Conservation (phyloP, 2,329 filamentous ascomycete species). For the Orbilia quercus region DNA sequence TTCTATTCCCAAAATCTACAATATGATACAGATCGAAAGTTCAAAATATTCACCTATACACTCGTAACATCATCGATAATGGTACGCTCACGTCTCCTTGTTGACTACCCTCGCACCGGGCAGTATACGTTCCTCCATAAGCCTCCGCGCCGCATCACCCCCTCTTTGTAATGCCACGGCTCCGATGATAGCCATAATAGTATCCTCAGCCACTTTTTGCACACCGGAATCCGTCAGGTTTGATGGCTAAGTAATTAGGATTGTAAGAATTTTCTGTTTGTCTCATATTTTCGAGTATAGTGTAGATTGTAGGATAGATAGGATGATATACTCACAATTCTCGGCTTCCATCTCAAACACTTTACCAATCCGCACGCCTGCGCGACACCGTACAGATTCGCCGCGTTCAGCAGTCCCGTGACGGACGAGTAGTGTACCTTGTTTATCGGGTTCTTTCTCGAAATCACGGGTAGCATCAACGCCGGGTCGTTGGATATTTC, state of each 20-base stretch:
- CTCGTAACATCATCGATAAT: not conserved
- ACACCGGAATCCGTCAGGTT: slow-evolving; percentile 79
- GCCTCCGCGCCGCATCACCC: slow-evolving; percentile 77
- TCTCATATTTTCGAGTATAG: too few species aligned
- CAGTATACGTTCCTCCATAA: slow-evolving; percentile 82
- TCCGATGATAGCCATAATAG: slow-evolving; percentile 86
- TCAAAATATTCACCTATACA: not conserved
- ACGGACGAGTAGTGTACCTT: slow-evolving; percentile 75
- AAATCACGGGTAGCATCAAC: slow-evolving; percentile 76
- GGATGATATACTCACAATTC: slow-evolving; percentile 69
- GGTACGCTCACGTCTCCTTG: not conserved
- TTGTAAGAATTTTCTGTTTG: too few species aligned
- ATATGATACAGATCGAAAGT: slow-evolving; percentile 36
- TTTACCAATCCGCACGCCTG: slow-evolving; percentile 75
- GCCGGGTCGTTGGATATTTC: slow-evolving; percentile 69
- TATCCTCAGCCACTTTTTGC: slow-evolving; percentile 78
- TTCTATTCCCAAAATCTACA: slow-evolving; percentile 24
- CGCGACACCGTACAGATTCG: slow-evolving; percentile 76
- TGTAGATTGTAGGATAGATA: too few species aligned
- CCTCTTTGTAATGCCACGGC: slow-evolving; percentile 90
- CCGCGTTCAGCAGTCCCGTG: slow-evolving; percentile 71
- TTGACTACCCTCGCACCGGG: slow-evolving; percentile 28
- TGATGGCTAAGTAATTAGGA: slow-evolving; percentile 68
- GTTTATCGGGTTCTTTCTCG: slow-evolving; percentile 66
- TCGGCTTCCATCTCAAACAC: slow-evolving; percentile 89